A percentile compares a stretch with the other conserved stretches of the same genome.
Conservation (phyloP, 148 eudicot species). For the Spergularia bocconei region DNA sequence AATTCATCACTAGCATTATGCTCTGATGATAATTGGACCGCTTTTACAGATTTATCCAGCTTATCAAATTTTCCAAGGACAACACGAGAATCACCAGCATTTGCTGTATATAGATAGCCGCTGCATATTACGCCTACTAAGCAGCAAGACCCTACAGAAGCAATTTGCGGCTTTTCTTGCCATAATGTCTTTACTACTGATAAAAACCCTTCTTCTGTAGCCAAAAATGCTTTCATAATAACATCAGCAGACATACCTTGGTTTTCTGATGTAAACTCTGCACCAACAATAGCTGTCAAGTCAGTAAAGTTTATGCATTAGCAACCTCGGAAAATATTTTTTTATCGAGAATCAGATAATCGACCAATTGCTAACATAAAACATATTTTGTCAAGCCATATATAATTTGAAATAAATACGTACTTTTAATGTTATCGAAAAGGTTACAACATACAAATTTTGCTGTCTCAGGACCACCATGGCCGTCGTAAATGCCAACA, state of each 20-base stretch:
- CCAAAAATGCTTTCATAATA: conserved; percentile 62
- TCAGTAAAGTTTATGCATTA: conserved; percentile 36
- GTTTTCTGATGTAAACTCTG: conserved; percentile 59
- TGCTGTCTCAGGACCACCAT: conserved; percentile 82
- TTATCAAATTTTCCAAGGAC: conserved; percentile 60
- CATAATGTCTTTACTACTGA: conserved; percentile 55
- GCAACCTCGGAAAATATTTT: not conserved
- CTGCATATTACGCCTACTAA: conserved; percentile 68
- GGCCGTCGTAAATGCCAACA: conserved; percentile 83
- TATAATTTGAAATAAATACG: conserved; percentile 4
- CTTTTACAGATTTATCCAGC: conserved; percentile 39
- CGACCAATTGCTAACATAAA: too few relatives aligned
- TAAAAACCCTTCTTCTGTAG: conserved; percentile 73
- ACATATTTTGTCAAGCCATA: too few relatives aligned
- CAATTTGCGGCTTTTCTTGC: conserved; percentile 61
- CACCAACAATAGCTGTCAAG: conserved; percentile 48
- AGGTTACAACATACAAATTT: conserved; percentile 51
- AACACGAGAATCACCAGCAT: conserved; percentile 82
- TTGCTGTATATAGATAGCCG: conserved; percentile 67
- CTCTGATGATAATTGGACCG: conserved; percentile 70
- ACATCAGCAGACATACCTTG: conserved; percentile 65
- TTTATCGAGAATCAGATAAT: too few relatives aligned
- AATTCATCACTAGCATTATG: conserved; percentile 68
- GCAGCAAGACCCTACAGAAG: conserved; percentile 84
- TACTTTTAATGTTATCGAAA: conserved; percentile 60